Base-by-base conservation (phyloP, 2,329 filamentous ascomycete genomes). In the Stenocarpella maydis region DNA sequence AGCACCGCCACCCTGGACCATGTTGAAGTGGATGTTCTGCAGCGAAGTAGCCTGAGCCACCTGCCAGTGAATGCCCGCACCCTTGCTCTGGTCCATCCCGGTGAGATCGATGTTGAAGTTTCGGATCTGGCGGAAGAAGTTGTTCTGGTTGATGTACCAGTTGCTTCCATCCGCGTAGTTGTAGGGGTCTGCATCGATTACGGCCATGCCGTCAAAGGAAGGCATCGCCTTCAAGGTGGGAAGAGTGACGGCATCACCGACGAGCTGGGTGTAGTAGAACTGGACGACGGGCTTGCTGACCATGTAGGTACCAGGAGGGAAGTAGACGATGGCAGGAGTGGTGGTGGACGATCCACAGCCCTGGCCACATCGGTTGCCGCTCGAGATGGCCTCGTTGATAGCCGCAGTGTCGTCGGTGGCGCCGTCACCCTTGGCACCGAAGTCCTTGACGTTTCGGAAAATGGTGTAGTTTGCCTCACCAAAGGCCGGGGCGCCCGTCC, bases 231-330 rank as follows among this genome's bases (percentile, higher is more conserved):
- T 94, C 79, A 98, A 85, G 0, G 90, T 91, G 0, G 95, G 94
- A 17, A 91, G 80, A 72, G 87, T 84, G 75, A 88, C 77, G 60
- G 91, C 90, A 82, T 98, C 94, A 69, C 95, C 95, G 43, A 98
- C 85, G 71, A 98, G 88, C 79, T 98, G 94, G 12, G 95, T 97
- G 84, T 97, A 97, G 85, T 98, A 98, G 80, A 91, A 91, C 78
- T 94, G 91, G 64, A 94, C 82, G 73, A 98, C 88, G 26, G 95
- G 93, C 76, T 85, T 87, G 77, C 90, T 93, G 74, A 98, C 90
- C 21, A 92, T 77, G 77, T 98, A 98, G 68, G 90, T 97, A 73
- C 95, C 95, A 14, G 93, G 85, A 47, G 94, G 95, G 84, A 98
- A 97, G 84, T 97, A 98, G 65, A 98, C 89, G 17, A 98, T 83